These are phyloP conservation scores for Tanacetum coccineum DNA, from an alignment of 129 eudicot genomes.

Conservation along the genomic window DNA sequence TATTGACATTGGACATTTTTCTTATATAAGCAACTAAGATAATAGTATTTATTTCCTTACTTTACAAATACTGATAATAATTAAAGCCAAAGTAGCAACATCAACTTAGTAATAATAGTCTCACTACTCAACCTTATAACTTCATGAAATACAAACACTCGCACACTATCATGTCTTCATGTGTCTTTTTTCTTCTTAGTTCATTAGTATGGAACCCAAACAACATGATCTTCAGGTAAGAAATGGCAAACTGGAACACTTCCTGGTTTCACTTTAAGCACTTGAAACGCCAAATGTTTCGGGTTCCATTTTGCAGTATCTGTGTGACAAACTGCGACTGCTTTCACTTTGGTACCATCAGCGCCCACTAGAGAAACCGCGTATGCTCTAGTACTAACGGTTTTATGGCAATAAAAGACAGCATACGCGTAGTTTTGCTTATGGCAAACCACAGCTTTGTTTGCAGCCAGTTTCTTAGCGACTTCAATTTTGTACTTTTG, in stretches of 20 bases:
- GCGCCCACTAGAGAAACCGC: slow-evolving; percentile 30
- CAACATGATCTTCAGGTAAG: slow-evolving; percentile 70
- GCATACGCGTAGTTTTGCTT: slow-evolving; percentile 57
- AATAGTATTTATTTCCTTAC: slow-evolving; percentile 15
- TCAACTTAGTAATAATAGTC: slow-evolving; percentile 6
- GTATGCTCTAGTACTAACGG: slow-evolving; percentile 35
- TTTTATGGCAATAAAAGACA: slow-evolving; percentile 64
- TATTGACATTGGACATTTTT: too few relatives aligned
- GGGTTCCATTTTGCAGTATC: slow-evolving; percentile 55
- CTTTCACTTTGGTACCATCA: slow-evolving; percentile 23
- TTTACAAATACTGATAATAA: slow-evolving; percentile 8
- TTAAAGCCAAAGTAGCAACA: slow-evolving; percentile 7
- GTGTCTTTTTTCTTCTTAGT: neutral
- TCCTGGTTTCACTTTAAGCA: slow-evolving; percentile 72
- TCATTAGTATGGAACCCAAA: slow-evolving; percentile 55
- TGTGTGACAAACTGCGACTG: slow-evolving; percentile 37
- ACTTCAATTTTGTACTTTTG: slow-evolving; percentile 36
- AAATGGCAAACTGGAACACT: slow-evolving; percentile 67
- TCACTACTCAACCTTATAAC: slow-evolving; percentile 16
- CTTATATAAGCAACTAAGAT: neutral
- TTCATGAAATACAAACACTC: slow-evolving; percentile 21
- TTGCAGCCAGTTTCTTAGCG: slow-evolving; percentile 29
- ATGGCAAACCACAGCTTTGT: slow-evolving; percentile 53
- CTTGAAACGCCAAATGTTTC: slow-evolving; percentile 61
- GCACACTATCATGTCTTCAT: neutral